Conservation (phyloP, 2,329 filamentous ascomycete genomes). For the Xylaria sp. region DNA sequence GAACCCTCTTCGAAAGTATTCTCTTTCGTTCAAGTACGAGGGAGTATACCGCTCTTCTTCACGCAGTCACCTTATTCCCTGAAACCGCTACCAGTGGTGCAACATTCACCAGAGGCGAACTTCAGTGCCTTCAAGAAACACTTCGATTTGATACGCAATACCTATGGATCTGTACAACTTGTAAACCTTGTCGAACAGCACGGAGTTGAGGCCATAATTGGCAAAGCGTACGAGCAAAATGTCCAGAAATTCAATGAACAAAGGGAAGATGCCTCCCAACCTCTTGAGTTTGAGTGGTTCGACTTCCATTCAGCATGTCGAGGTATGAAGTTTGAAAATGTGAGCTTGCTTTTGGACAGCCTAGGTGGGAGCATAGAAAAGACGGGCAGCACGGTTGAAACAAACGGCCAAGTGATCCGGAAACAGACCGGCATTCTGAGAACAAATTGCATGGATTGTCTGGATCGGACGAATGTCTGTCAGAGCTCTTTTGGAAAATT, state of each 20-base stretch:
- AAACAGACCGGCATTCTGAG: conserved; percentile 78
- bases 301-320: conserved; percentile 92
- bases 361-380: conserved; percentile 69
- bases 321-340: conserved; percentile 98
- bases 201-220: conserved; percentile 78
- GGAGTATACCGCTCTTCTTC: conserved; percentile 93
- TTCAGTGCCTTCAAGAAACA: conserved; percentile 77
- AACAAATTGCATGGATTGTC: conserved; percentile 98
- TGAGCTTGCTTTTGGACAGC: conserved; percentile 74
- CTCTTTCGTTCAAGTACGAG: conserved; percentile 85
- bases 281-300: conserved; percentile 87
- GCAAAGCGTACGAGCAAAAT: conserved; percentile 73
- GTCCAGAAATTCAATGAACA: conserved; percentile 68
- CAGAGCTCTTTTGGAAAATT: conserved; percentile 88
- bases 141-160: conserved; percentile 67
- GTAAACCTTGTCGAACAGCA: conserved; percentile 89
- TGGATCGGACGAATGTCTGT: conserved; percentile 94
- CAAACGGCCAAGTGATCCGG: conserved; percentile 45
- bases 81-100: conserved; percentile 81
- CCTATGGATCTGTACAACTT: conserved; percentile 77
- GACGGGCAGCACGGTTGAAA: conserved; percentile 70
- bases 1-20: conserved; percentile 64
- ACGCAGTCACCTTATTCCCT: conserved; percentile 93
- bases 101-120: conserved; percentile 81
- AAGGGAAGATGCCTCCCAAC: conserved; percentile 46